Evolutionary conservation across 805 yeast species (phyloP).

Genomic region (Candida maesae): DNA sequence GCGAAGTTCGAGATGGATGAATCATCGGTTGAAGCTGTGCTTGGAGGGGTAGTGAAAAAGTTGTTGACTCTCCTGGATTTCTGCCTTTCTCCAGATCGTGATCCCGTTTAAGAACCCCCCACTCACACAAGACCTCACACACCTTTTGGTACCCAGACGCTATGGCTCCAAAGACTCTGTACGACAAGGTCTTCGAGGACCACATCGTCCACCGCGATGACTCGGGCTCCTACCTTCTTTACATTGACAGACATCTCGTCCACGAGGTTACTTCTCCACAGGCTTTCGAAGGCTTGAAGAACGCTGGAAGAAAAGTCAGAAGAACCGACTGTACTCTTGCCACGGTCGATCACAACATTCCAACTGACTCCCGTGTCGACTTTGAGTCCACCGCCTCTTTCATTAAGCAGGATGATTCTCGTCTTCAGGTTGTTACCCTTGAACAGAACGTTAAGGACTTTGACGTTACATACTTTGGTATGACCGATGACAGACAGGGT

Average conservation of each 20-base stretch:
- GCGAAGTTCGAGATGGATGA: neutral
- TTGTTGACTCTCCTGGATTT: neutral
- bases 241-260: slow-evolving; percentile 94
- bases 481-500: slow-evolving; percentile 94
- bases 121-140: neutral
- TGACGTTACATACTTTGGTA: slow-evolving; percentile 88
- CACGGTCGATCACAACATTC: slow-evolving; percentile 96
- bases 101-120: neutral
- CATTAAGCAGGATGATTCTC: slow-evolving; percentile 86
- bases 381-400: slow-evolving; percentile 74
- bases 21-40: neutral
- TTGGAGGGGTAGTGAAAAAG: too few relatives aligned
- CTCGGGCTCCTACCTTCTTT: slow-evolving; percentile 79
- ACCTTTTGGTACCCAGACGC: neutral
- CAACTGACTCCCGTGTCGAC: slow-evolving; percentile 80
- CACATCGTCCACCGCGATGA: slow-evolving; percentile 90
- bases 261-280: slow-evolving; percentile 99
- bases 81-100: neutral
- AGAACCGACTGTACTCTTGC: slow-evolving; percentile 91
- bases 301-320: slow-evolving; percentile 86
- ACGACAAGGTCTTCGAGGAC: slow-evolving; percentile 95
- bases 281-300: slow-evolving; percentile 92
- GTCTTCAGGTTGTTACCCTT: slow-evolving; percentile 86
- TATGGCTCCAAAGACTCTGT: slow-evolving; percentile 52
- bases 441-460: slow-evolving; percentile 91